These are phyloP conservation scores for Periconia macrospinosa DNA, from an alignment of 2,329 filamentous ascomycete species.

Conservation along the genomic window DNA sequence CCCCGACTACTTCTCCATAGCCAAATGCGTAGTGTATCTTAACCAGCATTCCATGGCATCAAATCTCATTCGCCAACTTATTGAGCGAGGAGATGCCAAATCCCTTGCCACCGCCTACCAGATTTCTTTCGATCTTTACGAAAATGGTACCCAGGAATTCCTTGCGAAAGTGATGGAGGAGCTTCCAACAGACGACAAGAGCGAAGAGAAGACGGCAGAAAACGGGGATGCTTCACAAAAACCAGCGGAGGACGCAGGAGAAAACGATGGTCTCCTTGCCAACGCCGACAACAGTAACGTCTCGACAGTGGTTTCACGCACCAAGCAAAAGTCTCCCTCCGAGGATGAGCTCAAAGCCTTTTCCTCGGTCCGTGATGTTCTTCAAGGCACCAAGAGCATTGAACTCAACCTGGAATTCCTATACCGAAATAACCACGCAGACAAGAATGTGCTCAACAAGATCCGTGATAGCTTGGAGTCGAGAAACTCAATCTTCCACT, in stretches of 20 bases:
- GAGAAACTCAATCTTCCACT: slow-evolving; percentile 97
- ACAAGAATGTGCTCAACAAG: slow-evolving; percentile 91
- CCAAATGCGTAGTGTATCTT: slow-evolving; percentile 95
- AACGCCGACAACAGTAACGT: slow-evolving; percentile 57
- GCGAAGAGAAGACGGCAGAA: slow-evolving; percentile 48
- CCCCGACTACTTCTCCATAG: slow-evolving; percentile 97
- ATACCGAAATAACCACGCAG: slow-evolving; percentile 91
- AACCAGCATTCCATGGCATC: slow-evolving; percentile 91
- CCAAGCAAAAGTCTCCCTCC: slow-evolving; percentile 47
- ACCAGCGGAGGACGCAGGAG: slow-evolving; percentile 52
- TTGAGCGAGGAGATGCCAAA: slow-evolving; percentile 75
- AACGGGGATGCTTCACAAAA: slow-evolving; percentile 44
- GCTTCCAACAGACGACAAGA: slow-evolving; percentile 62
- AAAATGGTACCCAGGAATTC: slow-evolving; percentile 98
- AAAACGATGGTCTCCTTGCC: slow-evolving; percentile 61
- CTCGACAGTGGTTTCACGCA: slow-evolving; percentile 51
- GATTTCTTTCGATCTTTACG: slow-evolving; percentile 96
- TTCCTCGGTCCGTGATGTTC: slow-evolving; percentile 61
- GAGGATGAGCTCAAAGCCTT: slow-evolving; percentile 59
- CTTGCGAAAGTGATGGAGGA: slow-evolving; percentile 84
- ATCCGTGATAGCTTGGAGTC: slow-evolving; percentile 94
- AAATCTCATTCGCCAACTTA: slow-evolving; percentile 77
- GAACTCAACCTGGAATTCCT: slow-evolving; percentile 95
- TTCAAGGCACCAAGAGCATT: slow-evolving; percentile 91
- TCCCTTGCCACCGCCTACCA: slow-evolving; percentile 90